A percentile compares a stretch with the other conserved stretches of the same genome.
phyloP scores from a whole-genome alignment of 257 asterid genomes.

The Forsythia suspensa region DNA sequence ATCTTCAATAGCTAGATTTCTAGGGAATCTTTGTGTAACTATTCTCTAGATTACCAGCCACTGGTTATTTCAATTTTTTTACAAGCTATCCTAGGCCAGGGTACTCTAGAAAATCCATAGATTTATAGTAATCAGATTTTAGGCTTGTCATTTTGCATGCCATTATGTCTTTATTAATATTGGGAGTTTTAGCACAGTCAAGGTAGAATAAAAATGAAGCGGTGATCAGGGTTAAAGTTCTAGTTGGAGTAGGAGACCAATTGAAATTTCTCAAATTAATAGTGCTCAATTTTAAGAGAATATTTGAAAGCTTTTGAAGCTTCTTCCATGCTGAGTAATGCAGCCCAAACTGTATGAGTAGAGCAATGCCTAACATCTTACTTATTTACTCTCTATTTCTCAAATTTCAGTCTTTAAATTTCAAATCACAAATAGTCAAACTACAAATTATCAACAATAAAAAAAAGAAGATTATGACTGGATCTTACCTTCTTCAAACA shows the following conservation, averaged over 20 bases:
- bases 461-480: background rate
- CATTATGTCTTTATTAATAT: too few relatives aligned
- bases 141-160: background rate
- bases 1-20: background rate
- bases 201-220: too few relatives aligned
- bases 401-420: background rate
- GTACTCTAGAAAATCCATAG: background rate
- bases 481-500: too few relatives aligned
- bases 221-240: background rate
- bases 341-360: background rate
- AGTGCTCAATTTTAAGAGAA: background rate
- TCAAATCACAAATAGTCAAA: background rate
- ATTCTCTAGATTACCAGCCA: background rate
- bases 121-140: too few relatives aligned
- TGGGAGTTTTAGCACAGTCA: background rate
- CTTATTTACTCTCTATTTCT: background rate
- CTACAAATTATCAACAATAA: background rate
- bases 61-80: background rate
- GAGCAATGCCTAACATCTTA: background rate
- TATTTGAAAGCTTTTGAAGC: background rate
- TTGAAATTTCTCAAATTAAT: background rate
- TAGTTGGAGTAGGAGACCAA: background rate
- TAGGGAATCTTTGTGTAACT: background rate
- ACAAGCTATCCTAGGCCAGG: background rate
- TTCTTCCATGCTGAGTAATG: background rate